Evolutionary conservation across 2,329 filamentous ascomycete species (phyloP).

Genomic region (Trichoderma sp.): DNA sequence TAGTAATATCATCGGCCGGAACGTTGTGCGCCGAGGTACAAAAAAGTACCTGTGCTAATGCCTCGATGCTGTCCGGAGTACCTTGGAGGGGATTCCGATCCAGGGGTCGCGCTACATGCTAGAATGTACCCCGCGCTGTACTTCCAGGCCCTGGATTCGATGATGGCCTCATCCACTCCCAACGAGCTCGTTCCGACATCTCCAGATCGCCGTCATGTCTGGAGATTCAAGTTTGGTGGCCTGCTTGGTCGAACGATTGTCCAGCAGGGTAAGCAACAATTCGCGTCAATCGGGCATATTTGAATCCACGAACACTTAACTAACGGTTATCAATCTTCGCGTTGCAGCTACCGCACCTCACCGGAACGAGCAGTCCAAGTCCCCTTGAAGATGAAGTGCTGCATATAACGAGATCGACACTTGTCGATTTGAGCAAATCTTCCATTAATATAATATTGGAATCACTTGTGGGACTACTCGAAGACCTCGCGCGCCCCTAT

Average conservation of each 20-base stretch:
- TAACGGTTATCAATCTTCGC: neutral
- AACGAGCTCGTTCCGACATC: conserved; percentile 12
- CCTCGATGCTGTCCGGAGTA: neutral
- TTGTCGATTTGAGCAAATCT: conserved; percentile 57
- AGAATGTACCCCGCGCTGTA: conserved; percentile 16
- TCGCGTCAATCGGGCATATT: neutral
- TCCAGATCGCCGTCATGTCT: conserved; percentile 14
- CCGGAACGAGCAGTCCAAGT: conserved; percentile 55
- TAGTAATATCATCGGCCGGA: neutral
- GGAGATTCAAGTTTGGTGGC: conserved; percentile 55
- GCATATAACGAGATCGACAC: conserved; percentile 57
- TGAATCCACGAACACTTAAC: neutral
- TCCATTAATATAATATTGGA: conserved; percentile 55
- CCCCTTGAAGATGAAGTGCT: conserved; percentile 61
- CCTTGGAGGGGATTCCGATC: neutral
- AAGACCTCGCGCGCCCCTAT: conserved; percentile 57
- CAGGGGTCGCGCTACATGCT: neutral
- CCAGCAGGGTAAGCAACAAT: conserved; percentile 43
- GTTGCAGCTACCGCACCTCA: conserved; percentile 62
- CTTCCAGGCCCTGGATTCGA: neutral
- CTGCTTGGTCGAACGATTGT: conserved; percentile 57
- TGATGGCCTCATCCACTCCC: conserved; percentile 11
- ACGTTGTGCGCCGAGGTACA: neutral
- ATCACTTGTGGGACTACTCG: conserved; percentile 54
- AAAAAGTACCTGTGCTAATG: neutral